Evolutionary conservation across 2,329 filamentous ascomycete species (phyloP).

Genomic region (Phaeosphaeriaceae sp.): DNA sequence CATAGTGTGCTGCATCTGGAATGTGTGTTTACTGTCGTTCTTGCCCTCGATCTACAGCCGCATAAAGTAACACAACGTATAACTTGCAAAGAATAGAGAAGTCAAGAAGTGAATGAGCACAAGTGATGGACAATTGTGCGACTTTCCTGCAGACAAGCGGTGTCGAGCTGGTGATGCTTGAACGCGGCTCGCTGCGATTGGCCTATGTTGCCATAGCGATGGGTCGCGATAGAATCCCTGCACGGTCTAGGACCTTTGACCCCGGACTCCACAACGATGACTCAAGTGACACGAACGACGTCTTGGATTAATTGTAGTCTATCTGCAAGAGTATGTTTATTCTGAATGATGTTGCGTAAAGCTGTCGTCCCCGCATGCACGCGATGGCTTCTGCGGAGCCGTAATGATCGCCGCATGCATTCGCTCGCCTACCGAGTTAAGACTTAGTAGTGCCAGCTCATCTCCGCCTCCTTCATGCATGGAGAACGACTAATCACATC

Average conservation of each 20-base stretch:
- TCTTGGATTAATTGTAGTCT: background rate
- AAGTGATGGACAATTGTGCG: slow-evolving; percentile 13
- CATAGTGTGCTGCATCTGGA: slow-evolving; percentile 41
- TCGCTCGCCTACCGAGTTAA: slow-evolving; percentile 4
- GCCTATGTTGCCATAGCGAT: slow-evolving; percentile 32
- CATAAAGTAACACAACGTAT: background rate
- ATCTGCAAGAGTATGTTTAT: background rate
- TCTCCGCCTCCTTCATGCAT: background rate
- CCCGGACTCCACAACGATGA: slow-evolving; percentile 16
- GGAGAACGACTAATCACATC: background rate
- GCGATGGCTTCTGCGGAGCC: background rate
- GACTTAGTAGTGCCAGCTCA: background rate
- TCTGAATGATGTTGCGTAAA: background rate
- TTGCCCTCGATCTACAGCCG: slow-evolving; percentile 14
- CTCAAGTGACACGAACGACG: background rate
- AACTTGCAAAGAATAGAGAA: background rate
- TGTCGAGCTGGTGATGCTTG: slow-evolving; percentile 38
- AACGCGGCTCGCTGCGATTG: slow-evolving; percentile 34
- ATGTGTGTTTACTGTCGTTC: slow-evolving; percentile 30
- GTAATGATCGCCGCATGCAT: slow-evolving; percentile 5
- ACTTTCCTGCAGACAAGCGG: slow-evolving; percentile 31
- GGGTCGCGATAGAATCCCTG: slow-evolving; percentile 28
- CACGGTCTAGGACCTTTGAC: slow-evolving; percentile 8
- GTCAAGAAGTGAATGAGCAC: slow-evolving; percentile 9
- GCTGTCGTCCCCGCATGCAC: background rate